Conservation (phyloP, 2,329 filamentous ascomycete genomes). For the Atkinsonella hypoxylon region DNA sequence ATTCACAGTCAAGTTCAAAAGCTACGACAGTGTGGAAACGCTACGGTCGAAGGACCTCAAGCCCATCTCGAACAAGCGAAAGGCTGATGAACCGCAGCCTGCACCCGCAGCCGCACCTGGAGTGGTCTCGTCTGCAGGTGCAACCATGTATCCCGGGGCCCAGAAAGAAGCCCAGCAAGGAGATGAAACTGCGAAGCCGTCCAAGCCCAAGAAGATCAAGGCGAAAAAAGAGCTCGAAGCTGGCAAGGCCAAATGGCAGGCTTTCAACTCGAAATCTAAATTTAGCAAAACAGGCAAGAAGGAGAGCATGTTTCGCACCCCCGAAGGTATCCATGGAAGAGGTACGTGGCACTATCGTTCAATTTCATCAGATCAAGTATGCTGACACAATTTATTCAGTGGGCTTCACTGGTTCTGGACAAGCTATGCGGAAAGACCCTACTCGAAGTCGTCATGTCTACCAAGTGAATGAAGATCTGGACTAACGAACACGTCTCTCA, state of each 20-base stretch:
- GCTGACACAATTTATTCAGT: conserved; percentile 42
- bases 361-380: not conserved
- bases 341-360: conserved; percentile 39
- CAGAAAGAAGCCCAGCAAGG: conserved; percentile 50
- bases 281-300: conserved; percentile 60
- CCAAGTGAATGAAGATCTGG: conserved; percentile 62
- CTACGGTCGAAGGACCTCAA: conserved; percentile 73
- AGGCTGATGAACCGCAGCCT: conserved; percentile 65
- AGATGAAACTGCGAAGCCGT: conserved; percentile 56
- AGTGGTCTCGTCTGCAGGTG: conserved; percentile 42
- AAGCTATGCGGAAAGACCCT: conserved; percentile 88
- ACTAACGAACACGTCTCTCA: conserved; percentile 30
- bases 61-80: conserved; percentile 69
- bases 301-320: conserved; percentile 94
- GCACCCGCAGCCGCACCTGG: conserved; percentile 27
- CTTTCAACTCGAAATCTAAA: conserved; percentile 73
- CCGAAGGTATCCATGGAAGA: conserved; percentile 74
- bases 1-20: conserved; percentile 92
- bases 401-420: conserved; percentile 90
- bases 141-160: conserved; percentile 48
- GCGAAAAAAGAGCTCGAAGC: conserved; percentile 84
- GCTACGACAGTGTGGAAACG: conserved; percentile 75
- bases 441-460: conserved; percentile 76
- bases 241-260: conserved; percentile 88
- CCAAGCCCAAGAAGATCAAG: conserved; percentile 80